These are phyloP conservation scores for Clonostachys byssicola DNA, from an alignment of 2,329 filamentous ascomycete genomes.

Conservation along the genomic window DNA sequence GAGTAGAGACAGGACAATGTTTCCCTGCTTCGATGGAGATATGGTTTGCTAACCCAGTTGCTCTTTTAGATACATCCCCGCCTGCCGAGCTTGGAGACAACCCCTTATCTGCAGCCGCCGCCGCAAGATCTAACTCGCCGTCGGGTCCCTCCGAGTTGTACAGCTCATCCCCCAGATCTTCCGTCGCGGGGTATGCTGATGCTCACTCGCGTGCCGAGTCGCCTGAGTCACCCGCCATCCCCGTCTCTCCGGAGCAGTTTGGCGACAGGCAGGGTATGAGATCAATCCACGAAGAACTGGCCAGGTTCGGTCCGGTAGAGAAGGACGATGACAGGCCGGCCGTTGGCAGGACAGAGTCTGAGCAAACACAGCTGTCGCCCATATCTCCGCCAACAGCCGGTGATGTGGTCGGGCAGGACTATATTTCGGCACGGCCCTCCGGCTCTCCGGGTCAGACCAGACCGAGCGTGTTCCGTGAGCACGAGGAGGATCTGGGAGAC, in stretches of 20 bases:
- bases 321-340: not conserved
- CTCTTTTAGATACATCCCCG: constrained; percentile 33
- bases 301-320: not conserved
- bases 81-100: constrained; percentile 40
- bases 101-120: constrained; percentile 28
- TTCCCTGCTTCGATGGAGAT: too few species aligned
- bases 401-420: constrained; percentile 17
- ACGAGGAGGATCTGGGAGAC: constrained; percentile 30
- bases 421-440: constrained; percentile 15
- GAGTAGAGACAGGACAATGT: constrained; percentile 8
- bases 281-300: constrained; percentile 3
- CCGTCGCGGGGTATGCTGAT: constrained; percentile 1
- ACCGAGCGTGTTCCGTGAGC: constrained; percentile 35
- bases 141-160: constrained; percentile 7
- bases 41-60: not conserved
- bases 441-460: constrained; percentile 17
- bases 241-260: constrained; percentile 1
- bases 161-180: constrained; percentile 11
- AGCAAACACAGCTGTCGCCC: constrained; percentile 4
- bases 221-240: constrained; percentile 4
- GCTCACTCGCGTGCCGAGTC: constrained; percentile 20
- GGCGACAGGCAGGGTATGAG: constrained; percentile 1
- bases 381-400: constrained; percentile 20
- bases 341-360: not conserved
- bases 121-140: constrained; percentile 25